These are phyloP conservation scores for Candida tallmaniae DNA, from an alignment of 805 yeast genomes.

Conservation along the genomic window DNA sequence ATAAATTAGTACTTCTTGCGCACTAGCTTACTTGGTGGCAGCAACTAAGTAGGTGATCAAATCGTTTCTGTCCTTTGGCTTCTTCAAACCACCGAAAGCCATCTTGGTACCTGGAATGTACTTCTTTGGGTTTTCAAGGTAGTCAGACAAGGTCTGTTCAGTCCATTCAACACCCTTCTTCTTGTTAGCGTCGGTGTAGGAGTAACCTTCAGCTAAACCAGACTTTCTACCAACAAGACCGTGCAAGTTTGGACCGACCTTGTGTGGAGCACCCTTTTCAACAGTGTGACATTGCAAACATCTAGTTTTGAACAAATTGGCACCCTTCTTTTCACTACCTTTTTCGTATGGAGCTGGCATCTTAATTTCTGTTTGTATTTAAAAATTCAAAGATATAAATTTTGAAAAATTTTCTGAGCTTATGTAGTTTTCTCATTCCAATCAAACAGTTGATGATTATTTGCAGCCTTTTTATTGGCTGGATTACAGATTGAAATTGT, in stretches of 20 bases:
- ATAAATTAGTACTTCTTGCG: not conserved
- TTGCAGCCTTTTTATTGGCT: constrained; percentile 6
- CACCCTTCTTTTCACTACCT: constrained; percentile 74
- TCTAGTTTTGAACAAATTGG: constrained; percentile 96
- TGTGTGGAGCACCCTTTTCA: constrained; percentile 94
- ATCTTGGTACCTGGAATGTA: constrained; percentile 99
- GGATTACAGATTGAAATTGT: not conserved
- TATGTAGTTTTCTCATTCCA: constrained; percentile 3
- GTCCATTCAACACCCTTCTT: constrained; percentile 88
- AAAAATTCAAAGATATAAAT: not conserved
- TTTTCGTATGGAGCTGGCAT: constrained; percentile 46
- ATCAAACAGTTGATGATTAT: constrained; percentile 6
- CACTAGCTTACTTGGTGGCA: constrained; percentile 29
- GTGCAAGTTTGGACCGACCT: constrained; percentile 98
- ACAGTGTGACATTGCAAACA: constrained; percentile 98
- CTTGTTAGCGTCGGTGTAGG: constrained; percentile 98
- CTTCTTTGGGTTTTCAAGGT: constrained; percentile 99
- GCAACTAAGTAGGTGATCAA: constrained; percentile 74
- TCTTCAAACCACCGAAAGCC: constrained; percentile 99
- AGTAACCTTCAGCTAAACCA: constrained; percentile 88
- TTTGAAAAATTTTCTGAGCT: constrained; percentile 7
- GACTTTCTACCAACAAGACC: constrained; percentile 92
- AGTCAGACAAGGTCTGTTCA: constrained; percentile 86
- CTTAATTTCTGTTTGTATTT: constrained; percentile 4
- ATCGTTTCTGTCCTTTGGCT: constrained; percentile 98